Conservation (phyloP, 352 stramenopile species). For the Pythium insidiosum region DNA sequence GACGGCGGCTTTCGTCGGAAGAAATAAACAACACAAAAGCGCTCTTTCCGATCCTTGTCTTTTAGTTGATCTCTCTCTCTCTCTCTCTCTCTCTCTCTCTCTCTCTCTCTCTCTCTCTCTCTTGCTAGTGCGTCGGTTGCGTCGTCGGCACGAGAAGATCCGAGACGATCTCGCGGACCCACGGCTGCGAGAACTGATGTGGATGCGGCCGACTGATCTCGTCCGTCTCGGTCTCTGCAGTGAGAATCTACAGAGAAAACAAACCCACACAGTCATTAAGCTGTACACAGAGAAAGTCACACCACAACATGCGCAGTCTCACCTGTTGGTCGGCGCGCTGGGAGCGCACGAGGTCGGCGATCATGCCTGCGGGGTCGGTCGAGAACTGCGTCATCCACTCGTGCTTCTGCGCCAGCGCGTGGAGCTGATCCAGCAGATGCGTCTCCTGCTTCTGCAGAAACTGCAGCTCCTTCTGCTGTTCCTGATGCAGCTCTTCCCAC, state of each 20-base stretch:
- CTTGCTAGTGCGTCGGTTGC: too few species aligned
- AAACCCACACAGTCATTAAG: too few species aligned
- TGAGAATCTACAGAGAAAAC: slow-evolving; percentile 32
- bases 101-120: too few species aligned
- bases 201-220: slow-evolving; percentile 47
- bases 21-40: too few species aligned
- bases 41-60: too few species aligned
- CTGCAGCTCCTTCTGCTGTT: slow-evolving; percentile 53
- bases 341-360: slow-evolving; percentile 45
- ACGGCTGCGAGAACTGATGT: slow-evolving; percentile 63
- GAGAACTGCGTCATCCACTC: slow-evolving; percentile 71
- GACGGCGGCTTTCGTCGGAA: too few species aligned
- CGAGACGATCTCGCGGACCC: slow-evolving; percentile 47
- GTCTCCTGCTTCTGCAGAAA: slow-evolving; percentile 51
- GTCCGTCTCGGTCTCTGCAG: slow-evolving; percentile 46
- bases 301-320: slow-evolving; percentile 1
- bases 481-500: slow-evolving; percentile 54
- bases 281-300: too few species aligned
- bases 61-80: too few species aligned
- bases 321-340: slow-evolving; percentile 56
- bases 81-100: too few species aligned
- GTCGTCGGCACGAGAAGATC: slow-evolving; percentile 28
- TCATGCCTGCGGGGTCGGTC: slow-evolving; percentile 53
- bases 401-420: slow-evolving; percentile 36
- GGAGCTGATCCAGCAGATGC: slow-evolving; percentile 41